phyloP scores from a whole-genome alignment of 75 land plant species.

The Picea glauca region DNA sequence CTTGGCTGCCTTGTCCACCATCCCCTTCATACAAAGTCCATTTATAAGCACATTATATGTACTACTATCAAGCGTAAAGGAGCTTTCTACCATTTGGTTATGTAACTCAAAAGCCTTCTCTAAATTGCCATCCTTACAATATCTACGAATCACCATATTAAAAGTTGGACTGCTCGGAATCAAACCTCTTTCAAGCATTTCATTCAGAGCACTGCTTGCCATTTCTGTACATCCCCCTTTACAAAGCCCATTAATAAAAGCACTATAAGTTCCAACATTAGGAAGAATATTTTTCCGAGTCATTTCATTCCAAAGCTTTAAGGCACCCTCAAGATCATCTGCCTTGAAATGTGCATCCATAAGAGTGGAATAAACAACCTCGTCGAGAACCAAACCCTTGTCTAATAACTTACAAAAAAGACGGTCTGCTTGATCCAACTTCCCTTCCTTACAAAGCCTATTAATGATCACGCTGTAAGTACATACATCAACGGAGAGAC shows the following conservation, averaged over 20 bases:
- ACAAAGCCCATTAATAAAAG: constrained; percentile 59
- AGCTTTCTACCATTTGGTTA: constrained; percentile 59
- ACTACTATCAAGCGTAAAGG: constrained; percentile 51
- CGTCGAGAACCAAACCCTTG: constrained; percentile 48
- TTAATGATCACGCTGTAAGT: constrained; percentile 53
- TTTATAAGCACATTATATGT: constrained; percentile 70
- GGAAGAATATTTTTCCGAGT: constrained; percentile 44
- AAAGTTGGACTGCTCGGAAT: constrained; percentile 66
- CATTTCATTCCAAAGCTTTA: constrained; percentile 76
- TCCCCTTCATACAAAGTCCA: constrained; percentile 57
- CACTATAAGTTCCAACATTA: constrained; percentile 51
- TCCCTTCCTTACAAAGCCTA: constrained; percentile 38
- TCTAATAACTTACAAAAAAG: constrained; percentile 28
- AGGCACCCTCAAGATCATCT: constrained; percentile 51
- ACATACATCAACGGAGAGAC: constrained; percentile 40
- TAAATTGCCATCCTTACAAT: constrained; percentile 54
- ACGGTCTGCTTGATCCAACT: constrained; percentile 34
- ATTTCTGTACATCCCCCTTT: constrained; percentile 28
- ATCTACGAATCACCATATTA: constrained; percentile 67
- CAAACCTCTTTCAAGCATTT: constrained; percentile 58
- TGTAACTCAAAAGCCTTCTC: constrained; percentile 70
- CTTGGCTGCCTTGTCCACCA: constrained; percentile 57
- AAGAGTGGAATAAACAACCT: constrained; percentile 61
- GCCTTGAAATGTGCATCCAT: constrained; percentile 45
- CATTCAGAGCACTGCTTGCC: constrained; percentile 56